Evolutionary conservation across 805 yeast species (phyloP), one percentile per base, ranked within the genome.

Genomic region (Wickerhamomyces chambardii): DNA sequence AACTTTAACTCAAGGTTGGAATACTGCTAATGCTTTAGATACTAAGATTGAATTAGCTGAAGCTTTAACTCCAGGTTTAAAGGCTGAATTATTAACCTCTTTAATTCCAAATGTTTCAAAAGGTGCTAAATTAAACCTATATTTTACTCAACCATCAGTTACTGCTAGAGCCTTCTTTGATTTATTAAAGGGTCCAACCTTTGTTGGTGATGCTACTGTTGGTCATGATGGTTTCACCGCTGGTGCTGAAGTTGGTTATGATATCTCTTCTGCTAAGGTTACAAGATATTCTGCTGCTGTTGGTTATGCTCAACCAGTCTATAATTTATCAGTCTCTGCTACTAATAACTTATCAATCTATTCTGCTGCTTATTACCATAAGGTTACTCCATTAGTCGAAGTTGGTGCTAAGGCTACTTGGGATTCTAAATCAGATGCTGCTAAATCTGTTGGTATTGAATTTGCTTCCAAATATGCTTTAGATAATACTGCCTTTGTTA

Each of bases 391-490:
- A 48, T 65, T 70, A 52, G 85, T 90, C 52, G 96, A 92, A 76
- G 95, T 87, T 54, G 98, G 97, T 71, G 95, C 97, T 57, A 89
- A 84, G 75, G 95, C 96, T 55, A 79, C 92, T 48, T 85, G 90
- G 78, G 95, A 87, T 70, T 78, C 95, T 45, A 73, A 76, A 63
- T 60, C 75, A 32, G 58, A 58, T 42, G 63, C 82, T 34, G 75
- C 87, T 49, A 72, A 80, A 62, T 80, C 77, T 57, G 96, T 89
- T 53, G 85, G 82, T 56, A 78, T 92, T 55, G 98, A 92, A 75
- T 83, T 89, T 47, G 97, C 96, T 53, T 78, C 96, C 63, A 90
- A 86, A 77, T 90, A 90, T 78, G 68, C 71, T 50, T 78, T 94
- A 59, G 98, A 92, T 72, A 61, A 73, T 39, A 61, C 90, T 45